These are phyloP conservation scores for Pleurotus tuoliensis DNA, from an alignment of 768 basidiomycete genomes.

Conservation along the genomic window DNA sequence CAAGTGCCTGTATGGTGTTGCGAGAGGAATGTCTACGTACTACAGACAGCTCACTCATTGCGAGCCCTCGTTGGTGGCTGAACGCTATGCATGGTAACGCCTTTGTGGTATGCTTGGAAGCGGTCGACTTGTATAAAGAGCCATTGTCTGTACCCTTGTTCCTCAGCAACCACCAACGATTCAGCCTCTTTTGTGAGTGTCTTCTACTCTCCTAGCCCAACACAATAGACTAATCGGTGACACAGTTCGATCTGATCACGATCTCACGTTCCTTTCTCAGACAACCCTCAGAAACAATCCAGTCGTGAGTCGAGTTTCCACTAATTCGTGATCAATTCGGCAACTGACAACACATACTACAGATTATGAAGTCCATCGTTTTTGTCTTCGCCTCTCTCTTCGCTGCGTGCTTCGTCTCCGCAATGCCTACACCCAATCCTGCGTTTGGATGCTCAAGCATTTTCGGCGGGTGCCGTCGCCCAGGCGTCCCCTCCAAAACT, in stretches of 20 bases:
- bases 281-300: neutral
- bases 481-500: neutral
- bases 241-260: neutral
- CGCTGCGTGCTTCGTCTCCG: neutral
- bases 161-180: neutral
- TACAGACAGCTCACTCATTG: neutral
- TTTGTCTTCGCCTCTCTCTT: neutral
- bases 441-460: neutral
- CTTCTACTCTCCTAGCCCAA: neutral
- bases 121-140: neutral
- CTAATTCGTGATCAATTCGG: neutral
- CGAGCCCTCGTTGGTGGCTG: neutral
- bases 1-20: neutral
- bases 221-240: neutral
- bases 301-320: neutral
- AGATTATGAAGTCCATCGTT: slow-evolving; percentile 7
- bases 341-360: neutral
- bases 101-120: neutral
- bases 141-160: neutral
- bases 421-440: slow-evolving; percentile 1
- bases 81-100: neutral
- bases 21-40: neutral
- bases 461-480: slow-evolving; percentile 5
- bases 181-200: neutral
- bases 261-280: neutral